These are phyloP conservation scores for Kodamaea alishanica DNA, from an alignment of 1,139 yeast species.

Conservation along the genomic window DNA sequence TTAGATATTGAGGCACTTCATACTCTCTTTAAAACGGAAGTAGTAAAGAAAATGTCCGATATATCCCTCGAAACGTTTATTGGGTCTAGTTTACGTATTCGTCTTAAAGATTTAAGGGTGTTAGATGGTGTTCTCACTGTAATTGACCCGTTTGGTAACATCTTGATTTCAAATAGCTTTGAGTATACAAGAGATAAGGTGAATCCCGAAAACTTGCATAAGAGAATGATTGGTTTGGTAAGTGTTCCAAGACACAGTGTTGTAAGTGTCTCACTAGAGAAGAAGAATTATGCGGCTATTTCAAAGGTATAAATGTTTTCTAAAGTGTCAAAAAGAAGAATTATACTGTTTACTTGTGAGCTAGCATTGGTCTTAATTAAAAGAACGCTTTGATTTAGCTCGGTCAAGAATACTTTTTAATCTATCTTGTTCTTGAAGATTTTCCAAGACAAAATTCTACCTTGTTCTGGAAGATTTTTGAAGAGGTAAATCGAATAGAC, in stretches of 20 bases:
- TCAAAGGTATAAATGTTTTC: background rate
- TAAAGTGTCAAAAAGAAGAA: background rate
- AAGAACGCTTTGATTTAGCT: too few relatives aligned
- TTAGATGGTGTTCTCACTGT: constrained; percentile 41
- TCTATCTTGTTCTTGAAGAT: background rate
- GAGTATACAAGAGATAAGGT: constrained; percentile 33
- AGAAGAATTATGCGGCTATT: constrained; percentile 16
- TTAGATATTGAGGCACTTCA: too few relatives aligned
- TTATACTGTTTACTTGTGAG: background rate
- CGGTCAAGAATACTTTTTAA: background rate
- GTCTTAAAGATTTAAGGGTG: constrained; percentile 29
- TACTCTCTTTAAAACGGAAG: too few relatives aligned
- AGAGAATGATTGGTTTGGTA: constrained; percentile 43
- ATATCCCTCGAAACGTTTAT: constrained; percentile 27
- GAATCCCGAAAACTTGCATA: constrained; percentile 20
- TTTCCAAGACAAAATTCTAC: too few relatives aligned
- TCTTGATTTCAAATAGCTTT: constrained; percentile 33
- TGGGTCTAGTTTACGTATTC: constrained; percentile 30
- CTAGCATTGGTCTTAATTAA: too few relatives aligned
- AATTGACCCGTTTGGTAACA: constrained; percentile 46
- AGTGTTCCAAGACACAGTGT: constrained; percentile 41
- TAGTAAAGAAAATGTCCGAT: too few relatives aligned
- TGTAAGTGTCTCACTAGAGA: constrained; percentile 23
- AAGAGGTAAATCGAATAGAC: too few relatives aligned
- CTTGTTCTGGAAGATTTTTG: too few relatives aligned